phyloP scores from a whole-genome alignment of 352 stramenopile species.

The Pythium dissotocum region DNA sequence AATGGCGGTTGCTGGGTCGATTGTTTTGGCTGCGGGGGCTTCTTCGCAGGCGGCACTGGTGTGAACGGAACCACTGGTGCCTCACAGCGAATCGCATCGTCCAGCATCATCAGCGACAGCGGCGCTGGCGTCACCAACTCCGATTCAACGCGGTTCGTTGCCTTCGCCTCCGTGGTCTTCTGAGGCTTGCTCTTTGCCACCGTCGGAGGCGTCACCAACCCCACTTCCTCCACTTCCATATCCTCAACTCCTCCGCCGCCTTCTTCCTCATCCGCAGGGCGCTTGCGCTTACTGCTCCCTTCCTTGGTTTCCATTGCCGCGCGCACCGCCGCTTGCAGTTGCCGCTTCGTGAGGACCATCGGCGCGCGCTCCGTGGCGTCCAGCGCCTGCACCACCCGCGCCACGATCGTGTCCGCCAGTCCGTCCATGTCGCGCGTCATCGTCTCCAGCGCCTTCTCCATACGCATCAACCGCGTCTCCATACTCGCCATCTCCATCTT shows the following conservation, averaged over 20 bases:
- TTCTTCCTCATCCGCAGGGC: not conserved
- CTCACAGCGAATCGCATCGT: not conserved
- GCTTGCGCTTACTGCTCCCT: not conserved
- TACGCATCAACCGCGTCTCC: conserved; percentile 7
- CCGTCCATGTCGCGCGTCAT: conserved; percentile 14
- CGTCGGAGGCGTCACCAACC: not conserved
- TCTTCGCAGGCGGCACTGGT: not conserved
- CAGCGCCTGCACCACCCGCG: conserved; percentile 3
- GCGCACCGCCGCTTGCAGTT: conserved; percentile 9
- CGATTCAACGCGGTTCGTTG: not conserved
- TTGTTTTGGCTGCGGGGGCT: not conserved
- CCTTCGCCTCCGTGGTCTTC: not conserved
- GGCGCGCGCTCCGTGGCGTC: not conserved
- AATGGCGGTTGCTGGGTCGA: not conserved
- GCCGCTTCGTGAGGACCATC: conserved; percentile 16
- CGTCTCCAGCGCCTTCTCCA: conserved; percentile 17
- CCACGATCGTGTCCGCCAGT: conserved; percentile 9
- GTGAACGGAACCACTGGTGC: not conserved
- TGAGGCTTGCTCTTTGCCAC: not conserved
- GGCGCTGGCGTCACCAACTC: conserved; percentile 1
- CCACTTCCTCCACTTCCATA: not conserved
- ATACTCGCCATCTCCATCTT: conserved; percentile 3
- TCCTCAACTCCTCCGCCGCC: not conserved
- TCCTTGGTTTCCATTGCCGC: conserved; percentile 5
- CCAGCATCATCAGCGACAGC: conserved; percentile 15